A percentile compares a stretch with the other conserved stretches of the same genome.
phyloP scores from a whole-genome alignment of 2,329 filamentous ascomycete genomes.

The Didymosphaeria variabile region DNA sequence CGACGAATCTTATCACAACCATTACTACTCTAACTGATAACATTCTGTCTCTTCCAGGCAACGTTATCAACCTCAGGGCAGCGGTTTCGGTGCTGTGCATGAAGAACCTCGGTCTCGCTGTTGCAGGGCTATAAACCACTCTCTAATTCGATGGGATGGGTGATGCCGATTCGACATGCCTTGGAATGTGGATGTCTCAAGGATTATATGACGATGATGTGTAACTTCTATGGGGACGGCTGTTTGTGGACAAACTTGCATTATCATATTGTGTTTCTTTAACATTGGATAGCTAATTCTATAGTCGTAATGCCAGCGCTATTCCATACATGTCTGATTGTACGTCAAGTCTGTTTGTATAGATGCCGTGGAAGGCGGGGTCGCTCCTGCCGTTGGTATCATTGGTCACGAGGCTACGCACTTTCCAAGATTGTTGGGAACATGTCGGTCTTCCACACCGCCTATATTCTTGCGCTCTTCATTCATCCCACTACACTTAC shows the following conservation, averaged over 20 bases:
- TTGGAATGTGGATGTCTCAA: neutral
- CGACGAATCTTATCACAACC: conserved; percentile 23
- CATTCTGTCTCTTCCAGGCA: conserved; percentile 22
- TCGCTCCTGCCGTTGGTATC: too few species aligned
- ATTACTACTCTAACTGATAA: conserved; percentile 22
- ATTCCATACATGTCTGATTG: neutral
- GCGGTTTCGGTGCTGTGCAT: conserved; percentile 16
- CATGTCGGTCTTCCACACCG: too few species aligned
- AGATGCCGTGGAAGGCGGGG: too few species aligned
- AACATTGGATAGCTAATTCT: neutral
- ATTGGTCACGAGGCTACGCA: too few species aligned
- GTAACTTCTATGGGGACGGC: neutral
- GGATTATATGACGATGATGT: neutral
- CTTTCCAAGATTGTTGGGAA: too few species aligned
- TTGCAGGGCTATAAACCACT: conserved; percentile 17
- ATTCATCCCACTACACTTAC: too few species aligned
- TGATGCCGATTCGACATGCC: neutral
- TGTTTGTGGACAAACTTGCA: neutral
- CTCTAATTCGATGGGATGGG: neutral
- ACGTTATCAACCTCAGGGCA: conserved; percentile 27
- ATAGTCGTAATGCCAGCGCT: neutral
- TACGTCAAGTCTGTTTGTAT: too few species aligned
- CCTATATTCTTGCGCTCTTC: too few species aligned
- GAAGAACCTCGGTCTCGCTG: conserved; percentile 25
- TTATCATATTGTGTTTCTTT: neutral